These are phyloP conservation scores for Chalciporus pseudorubinellus DNA, from an alignment of 768 basidiomycete genomes.

Conservation along the genomic window DNA sequence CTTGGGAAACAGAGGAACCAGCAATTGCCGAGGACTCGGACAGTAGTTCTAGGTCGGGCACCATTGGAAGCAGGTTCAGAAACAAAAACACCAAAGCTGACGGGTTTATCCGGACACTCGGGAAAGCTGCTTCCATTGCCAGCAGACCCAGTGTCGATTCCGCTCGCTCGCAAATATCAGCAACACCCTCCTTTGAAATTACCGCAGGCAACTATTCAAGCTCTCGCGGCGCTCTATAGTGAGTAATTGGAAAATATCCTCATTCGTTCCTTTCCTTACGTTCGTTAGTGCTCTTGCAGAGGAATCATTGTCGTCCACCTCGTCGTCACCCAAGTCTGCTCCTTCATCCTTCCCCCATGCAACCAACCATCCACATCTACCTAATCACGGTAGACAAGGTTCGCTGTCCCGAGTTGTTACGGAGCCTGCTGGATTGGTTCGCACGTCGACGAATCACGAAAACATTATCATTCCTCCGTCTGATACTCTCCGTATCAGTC, in stretches of 20 bases:
- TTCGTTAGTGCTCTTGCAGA: slow-evolving; percentile 53
- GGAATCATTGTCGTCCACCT: slow-evolving; percentile 57
- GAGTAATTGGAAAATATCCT: slow-evolving; percentile 27
- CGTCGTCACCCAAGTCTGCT: slow-evolving; percentile 36
- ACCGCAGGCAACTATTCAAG: slow-evolving; percentile 48
- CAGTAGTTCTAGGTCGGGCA: slow-evolving; percentile 32
- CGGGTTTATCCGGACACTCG: slow-evolving; percentile 43
- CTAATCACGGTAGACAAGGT: slow-evolving; percentile 8
- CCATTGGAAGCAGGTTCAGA: slow-evolving; percentile 30
- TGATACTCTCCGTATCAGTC: slow-evolving; percentile 7
- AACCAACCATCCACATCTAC: slow-evolving; percentile 5
- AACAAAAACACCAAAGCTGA: slow-evolving; percentile 32
- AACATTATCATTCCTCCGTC: slow-evolving; percentile 3
- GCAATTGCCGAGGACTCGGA: slow-evolving; percentile 46
- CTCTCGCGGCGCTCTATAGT: slow-evolving; percentile 59
- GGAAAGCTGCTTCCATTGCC: slow-evolving; percentile 41
- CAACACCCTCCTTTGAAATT: slow-evolving; percentile 60
- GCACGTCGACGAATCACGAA: slow-evolving; percentile 2
- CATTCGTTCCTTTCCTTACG: not conserved
- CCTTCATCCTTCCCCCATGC: slow-evolving; percentile 33
- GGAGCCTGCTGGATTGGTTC: slow-evolving; percentile 7
- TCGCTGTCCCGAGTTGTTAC: slow-evolving; percentile 8
- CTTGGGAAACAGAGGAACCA: slow-evolving; percentile 70
- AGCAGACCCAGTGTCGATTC: slow-evolving; percentile 69
- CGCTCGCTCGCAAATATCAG: slow-evolving; percentile 45